Evolutionary conservation across 1,139 yeast species (phyloP), one percentile per base, ranked within the genome.

Genomic region (Pichia terricola): DNA sequence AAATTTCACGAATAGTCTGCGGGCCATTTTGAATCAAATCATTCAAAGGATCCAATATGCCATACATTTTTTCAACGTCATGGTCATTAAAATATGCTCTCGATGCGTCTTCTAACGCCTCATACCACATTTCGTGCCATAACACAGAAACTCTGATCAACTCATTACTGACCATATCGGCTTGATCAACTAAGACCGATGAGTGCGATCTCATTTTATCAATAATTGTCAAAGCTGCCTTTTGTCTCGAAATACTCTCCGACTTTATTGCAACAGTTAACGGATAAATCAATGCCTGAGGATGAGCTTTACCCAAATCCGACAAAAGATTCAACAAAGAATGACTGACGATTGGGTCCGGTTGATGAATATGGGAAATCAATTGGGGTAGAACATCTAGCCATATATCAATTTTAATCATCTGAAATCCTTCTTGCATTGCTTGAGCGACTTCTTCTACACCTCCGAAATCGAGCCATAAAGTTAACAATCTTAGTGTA

Each of bases 121-220:
- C 98, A 56, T 89, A 89, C 98, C 99, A 94, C 61, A 84, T 84
- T 59, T 94, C 99, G 56, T 88, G 95, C 97, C 98, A 89, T 50
- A 91, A 67, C 2, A 91, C 96, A 0, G 97, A 96, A 16, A 88
- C 95, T 53, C 98, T 70, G 51, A 94, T 89, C 49, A 94, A 74
- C 58, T 94, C 98, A 53, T 80, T 81, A 66, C 95, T 84, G n/a
- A 91, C 96, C 48, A 89, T 64, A 54, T 88, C 96, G 0, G 97
- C 89, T 60, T 94, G 97, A 51, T 84, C 89, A 27, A 94, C 96
- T 50, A 94, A 68, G 1, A 68, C 66, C 0, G 96, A 76, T 40
- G 95, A 85, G 55, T 94, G 96, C 3, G 83, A 73, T 53, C 95
- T 70, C 94, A 94, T 86, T 58, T 87, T 87, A 51, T 88, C 96